These are phyloP conservation scores for Malbranchea zuffiana DNA, from an alignment of 2,329 filamentous ascomycete species.

Conservation along the genomic window DNA sequence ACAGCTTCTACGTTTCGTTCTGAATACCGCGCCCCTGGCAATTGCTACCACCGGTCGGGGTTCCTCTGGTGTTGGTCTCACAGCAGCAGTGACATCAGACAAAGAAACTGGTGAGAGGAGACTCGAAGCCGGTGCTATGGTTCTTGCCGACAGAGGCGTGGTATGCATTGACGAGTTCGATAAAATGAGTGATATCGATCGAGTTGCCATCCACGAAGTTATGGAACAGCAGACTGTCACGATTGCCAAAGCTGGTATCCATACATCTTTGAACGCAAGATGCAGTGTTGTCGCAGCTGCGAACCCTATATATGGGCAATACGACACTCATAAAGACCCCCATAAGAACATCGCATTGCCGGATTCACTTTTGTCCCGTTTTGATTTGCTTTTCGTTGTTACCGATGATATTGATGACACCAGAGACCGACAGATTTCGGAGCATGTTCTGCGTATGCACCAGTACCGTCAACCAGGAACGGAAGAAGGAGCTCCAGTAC, in stretches of 20 bases:
- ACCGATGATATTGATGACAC: slow-evolving; percentile 97
- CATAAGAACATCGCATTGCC: slow-evolving; percentile 97
- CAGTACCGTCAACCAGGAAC: slow-evolving; percentile 83
- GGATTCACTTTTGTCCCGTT: slow-evolving; percentile 93
- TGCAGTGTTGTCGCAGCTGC: slow-evolving; percentile 95
- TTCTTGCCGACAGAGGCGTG: slow-evolving; percentile 89
- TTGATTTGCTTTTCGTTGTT: slow-evolving; percentile 93
- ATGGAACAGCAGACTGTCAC: slow-evolving; percentile 99
- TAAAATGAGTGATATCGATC: slow-evolving; percentile 98
- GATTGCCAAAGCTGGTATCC: slow-evolving; percentile 96
- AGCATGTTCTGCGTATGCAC: slow-evolving; percentile 96
- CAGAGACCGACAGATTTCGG: slow-evolving; percentile 79
- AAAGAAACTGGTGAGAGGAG: slow-evolving; percentile 95
- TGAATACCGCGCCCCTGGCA: slow-evolving; percentile 90
- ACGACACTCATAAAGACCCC: slow-evolving; percentile 95
- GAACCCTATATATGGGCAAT: slow-evolving; percentile 96
- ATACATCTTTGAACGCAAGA: slow-evolving; percentile 90
- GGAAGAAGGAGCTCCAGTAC: slow-evolving; percentile 88
- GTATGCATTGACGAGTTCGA: slow-evolving; percentile 99
- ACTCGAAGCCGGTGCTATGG: slow-evolving; percentile 96
- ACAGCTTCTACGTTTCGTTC: slow-evolving; percentile 89
- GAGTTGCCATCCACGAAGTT: slow-evolving; percentile 98
- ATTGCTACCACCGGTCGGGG: slow-evolving; percentile 96
- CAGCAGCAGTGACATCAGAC: slow-evolving; percentile 88
- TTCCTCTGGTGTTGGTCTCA: slow-evolving; percentile 94